phyloP scores from a whole-genome alignment of 805 yeast species.

The Cyberlindnera veronae region DNA sequence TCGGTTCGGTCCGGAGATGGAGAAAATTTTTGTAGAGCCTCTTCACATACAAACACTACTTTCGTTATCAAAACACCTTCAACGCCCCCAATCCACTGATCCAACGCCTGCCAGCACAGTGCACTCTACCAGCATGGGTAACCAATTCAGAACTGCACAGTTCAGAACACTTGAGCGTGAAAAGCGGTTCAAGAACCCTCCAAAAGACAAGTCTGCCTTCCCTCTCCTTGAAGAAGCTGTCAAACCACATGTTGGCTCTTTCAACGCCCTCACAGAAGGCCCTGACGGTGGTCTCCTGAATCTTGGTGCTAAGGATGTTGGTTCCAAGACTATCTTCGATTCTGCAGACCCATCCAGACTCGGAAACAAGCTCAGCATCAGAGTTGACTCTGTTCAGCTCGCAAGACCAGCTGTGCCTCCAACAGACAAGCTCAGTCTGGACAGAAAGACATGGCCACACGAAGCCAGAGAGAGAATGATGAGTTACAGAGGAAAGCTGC shows the following conservation, averaged over 20 bases:
- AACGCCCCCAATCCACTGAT: background rate
- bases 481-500: slow-evolving; percentile 73
- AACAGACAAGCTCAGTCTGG: slow-evolving; percentile 68
- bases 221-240: slow-evolving; percentile 88
- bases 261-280: slow-evolving; percentile 91
- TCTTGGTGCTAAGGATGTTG: slow-evolving; percentile 84
- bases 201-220: slow-evolving; percentile 76
- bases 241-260: slow-evolving; percentile 92
- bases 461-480: slow-evolving; percentile 89
- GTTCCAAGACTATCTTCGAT: slow-evolving; percentile 81
- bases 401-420: slow-evolving; percentile 78
- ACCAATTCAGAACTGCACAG: slow-evolving; percentile 37
- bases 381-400: slow-evolving; percentile 87
- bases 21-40: background rate
- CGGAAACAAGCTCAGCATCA: slow-evolving; percentile 81
- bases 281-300: slow-evolving; percentile 81
- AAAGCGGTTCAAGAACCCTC: slow-evolving; percentile 79
- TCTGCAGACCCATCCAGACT: slow-evolving; percentile 60
- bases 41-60: background rate
- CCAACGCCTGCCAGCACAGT: background rate
- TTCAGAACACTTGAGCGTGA: slow-evolving; percentile 83
- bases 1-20: too few relatives aligned
- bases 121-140: slow-evolving; percentile 17
- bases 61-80: background rate
- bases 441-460: slow-evolving; percentile 76